Conservation (phyloP, 805 yeast genomes). For the Pichia heedii region DNA sequence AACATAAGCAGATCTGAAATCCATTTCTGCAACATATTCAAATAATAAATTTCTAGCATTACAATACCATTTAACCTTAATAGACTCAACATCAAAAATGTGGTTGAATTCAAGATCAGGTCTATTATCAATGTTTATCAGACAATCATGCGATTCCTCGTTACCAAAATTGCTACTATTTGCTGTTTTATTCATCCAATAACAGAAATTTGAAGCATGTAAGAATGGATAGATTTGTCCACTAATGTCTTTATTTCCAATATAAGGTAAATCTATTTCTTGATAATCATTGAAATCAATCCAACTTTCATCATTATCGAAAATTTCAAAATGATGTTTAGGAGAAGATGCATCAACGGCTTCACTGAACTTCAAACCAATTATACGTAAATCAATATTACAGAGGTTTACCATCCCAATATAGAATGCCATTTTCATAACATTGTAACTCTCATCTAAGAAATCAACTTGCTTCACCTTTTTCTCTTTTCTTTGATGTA, state of each 20-base stretch:
- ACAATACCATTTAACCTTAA: slow-evolving; percentile 75
- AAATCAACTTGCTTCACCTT: slow-evolving; percentile 39
- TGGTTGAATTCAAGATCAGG: slow-evolving; percentile 40
- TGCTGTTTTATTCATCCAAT: slow-evolving; percentile 44
- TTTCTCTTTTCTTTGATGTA: slow-evolving; percentile 51
- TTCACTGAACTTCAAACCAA: slow-evolving; percentile 36
- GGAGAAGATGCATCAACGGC: slow-evolving; percentile 4
- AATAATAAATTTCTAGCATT: slow-evolving; percentile 52
- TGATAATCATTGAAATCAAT: slow-evolving; percentile 52
- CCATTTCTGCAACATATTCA: slow-evolving; percentile 46
- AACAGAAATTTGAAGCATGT: slow-evolving; percentile 61
- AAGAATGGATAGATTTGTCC: slow-evolving; percentile 54
- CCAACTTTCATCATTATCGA: slow-evolving; percentile 53
- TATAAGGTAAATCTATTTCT: slow-evolving; percentile 41
- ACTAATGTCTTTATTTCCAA: slow-evolving; percentile 28
- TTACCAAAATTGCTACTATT: slow-evolving; percentile 33
- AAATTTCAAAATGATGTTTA: slow-evolving; percentile 23
- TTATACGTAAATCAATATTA: slow-evolving; percentile 50
- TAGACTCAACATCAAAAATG: slow-evolving; percentile 61
- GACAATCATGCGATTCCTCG: slow-evolving; percentile 55
- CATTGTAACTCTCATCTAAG: slow-evolving; percentile 37
- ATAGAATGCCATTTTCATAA: slow-evolving; percentile 53
- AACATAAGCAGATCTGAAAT: slow-evolving; percentile 34
- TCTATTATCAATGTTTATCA: slow-evolving; percentile 32
- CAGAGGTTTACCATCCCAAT: slow-evolving; percentile 48